Conservation (phyloP, 2,329 filamentous ascomycete genomes). For the Scorias spongiosa region DNA sequence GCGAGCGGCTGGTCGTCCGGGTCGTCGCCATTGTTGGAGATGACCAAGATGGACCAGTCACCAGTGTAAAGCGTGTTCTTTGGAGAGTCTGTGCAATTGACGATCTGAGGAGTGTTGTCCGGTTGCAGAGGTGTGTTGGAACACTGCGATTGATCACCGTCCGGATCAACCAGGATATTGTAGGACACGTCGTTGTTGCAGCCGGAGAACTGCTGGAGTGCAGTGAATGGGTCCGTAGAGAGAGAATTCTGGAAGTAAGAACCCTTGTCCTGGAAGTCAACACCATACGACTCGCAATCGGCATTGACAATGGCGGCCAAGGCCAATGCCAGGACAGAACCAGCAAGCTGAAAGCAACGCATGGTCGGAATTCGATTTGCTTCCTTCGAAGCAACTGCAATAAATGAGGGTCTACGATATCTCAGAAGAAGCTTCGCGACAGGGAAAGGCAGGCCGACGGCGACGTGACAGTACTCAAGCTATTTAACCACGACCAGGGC, state of each 20-base stretch:
- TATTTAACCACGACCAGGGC: too few species aligned
- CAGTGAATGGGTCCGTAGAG: constrained; percentile 27
- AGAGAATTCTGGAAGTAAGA: constrained; percentile 31
- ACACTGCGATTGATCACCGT: constrained; percentile 26
- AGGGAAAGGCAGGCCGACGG: too few species aligned
- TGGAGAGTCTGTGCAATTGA: constrained; percentile 21
- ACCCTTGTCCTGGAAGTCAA: constrained; percentile 29
- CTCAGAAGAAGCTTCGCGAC: too few species aligned
- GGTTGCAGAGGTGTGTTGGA: constrained; percentile 26
- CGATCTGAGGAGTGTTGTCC: constrained; percentile 22
- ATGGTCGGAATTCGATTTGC: constrained; percentile 1
- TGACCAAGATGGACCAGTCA: constrained; percentile 28
- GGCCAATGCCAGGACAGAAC: constrained; percentile 4
- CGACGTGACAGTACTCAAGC: too few species aligned
- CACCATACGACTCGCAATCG: constrained; percentile 16
- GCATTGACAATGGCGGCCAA: constrained; percentile 3
- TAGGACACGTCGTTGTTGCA: constrained; percentile 27
- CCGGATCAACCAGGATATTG: constrained; percentile 28
- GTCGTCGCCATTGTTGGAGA: constrained; percentile 29
- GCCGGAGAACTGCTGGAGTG: constrained; percentile 29
- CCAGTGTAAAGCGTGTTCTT: constrained; percentile 30
- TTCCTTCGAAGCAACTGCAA: background rate
- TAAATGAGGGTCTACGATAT: too few species aligned
- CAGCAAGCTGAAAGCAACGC: constrained; percentile 3
- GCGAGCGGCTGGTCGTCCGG: constrained; percentile 23